These are phyloP conservation scores for Parmelia sp. DNA, from an alignment of 495 filamentous ascomycete species.

Conservation along the genomic window DNA sequence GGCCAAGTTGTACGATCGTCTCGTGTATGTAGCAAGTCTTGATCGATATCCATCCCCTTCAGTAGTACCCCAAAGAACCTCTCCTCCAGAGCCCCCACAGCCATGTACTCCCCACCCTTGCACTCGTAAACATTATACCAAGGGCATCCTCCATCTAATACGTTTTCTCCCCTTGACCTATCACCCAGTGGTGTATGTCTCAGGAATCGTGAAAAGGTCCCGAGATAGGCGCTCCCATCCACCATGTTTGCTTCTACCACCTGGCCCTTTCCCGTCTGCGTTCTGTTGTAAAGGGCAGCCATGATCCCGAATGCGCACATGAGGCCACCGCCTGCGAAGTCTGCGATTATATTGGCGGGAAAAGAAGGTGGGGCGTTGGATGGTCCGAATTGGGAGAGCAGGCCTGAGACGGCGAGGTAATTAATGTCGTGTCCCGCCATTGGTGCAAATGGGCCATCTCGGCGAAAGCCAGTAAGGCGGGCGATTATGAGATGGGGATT, in stretches of 20 bases:
- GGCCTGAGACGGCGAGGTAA: slow-evolving; percentile 84
- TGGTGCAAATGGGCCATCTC: slow-evolving; percentile 71
- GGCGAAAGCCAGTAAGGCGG: slow-evolving; percentile 81
- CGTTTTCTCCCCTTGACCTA: slow-evolving; percentile 61
- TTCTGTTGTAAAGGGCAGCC: slow-evolving; percentile 39
- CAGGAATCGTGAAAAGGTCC: slow-evolving; percentile 63
- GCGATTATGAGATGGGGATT: slow-evolving; percentile 79
- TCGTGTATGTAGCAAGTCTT: slow-evolving; percentile 46
- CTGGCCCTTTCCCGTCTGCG: slow-evolving; percentile 61
- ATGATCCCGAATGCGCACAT: slow-evolving; percentile 53
- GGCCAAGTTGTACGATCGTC: slow-evolving; percentile 59
- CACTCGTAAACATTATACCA: slow-evolving; percentile 88
- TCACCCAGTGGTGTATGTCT: slow-evolving; percentile 54
- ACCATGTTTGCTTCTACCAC: slow-evolving; percentile 97
- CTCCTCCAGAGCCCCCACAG: slow-evolving; percentile 84
- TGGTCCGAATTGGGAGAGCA: slow-evolving; percentile 67
- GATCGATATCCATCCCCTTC: slow-evolving; percentile 48
- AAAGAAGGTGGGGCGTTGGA: slow-evolving; percentile 62
- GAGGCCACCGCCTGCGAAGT: slow-evolving; percentile 89
- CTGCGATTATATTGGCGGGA: slow-evolving; percentile 76
- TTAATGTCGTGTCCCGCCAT: slow-evolving; percentile 99
- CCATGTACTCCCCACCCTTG: slow-evolving; percentile 73
- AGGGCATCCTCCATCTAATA: slow-evolving; percentile 77
- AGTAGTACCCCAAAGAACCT: slow-evolving; percentile 71
- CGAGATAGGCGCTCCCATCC: slow-evolving; percentile 73